Conservation (phyloP, 768 basidiomycete genomes). For the Tricholoma matsutake region DNA sequence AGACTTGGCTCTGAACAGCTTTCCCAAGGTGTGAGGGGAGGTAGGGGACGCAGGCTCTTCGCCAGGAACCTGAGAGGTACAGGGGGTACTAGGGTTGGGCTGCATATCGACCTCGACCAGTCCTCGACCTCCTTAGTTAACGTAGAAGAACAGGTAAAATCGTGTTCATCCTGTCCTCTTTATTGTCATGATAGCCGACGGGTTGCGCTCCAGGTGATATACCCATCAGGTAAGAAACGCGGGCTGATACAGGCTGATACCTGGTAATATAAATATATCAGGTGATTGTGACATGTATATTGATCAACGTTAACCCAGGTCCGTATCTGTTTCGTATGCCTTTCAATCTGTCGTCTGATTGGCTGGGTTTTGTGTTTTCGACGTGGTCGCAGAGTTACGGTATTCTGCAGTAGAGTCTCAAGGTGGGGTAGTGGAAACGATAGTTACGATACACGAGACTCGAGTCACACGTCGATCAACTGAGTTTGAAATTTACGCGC, state of each 20-base stretch:
- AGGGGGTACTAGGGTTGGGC: conserved; percentile 3
- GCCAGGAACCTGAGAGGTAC: background rate
- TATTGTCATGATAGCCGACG: background rate
- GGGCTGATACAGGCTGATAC: no score
- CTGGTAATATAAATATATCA: no score
- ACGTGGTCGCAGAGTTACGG: no score
- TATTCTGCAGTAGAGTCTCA: no score
- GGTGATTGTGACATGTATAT: background rate
- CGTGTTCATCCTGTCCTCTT: background rate
- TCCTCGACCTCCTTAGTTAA: background rate
- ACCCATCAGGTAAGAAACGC: background rate
- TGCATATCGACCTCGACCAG: no score
- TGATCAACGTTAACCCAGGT: background rate
- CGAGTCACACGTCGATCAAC: no score
- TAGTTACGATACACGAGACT: no score
- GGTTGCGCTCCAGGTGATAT: background rate
- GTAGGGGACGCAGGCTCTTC: background rate
- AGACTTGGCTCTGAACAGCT: conserved; percentile 9
- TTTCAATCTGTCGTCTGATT: background rate
- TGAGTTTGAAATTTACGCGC: no score
- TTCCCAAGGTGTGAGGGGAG: conserved; percentile 9
- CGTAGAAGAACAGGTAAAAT: background rate
- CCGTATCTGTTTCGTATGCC: background rate
- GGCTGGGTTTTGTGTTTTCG: no score
- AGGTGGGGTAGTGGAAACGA: no score